A percentile compares a stretch with the other conserved stretches of the same genome.
These are phyloP conservation scores for Thuidium tamariscinum DNA, from an alignment of 225 moss, liverwort and hornwort species.

Conservation along the genomic window DNA sequence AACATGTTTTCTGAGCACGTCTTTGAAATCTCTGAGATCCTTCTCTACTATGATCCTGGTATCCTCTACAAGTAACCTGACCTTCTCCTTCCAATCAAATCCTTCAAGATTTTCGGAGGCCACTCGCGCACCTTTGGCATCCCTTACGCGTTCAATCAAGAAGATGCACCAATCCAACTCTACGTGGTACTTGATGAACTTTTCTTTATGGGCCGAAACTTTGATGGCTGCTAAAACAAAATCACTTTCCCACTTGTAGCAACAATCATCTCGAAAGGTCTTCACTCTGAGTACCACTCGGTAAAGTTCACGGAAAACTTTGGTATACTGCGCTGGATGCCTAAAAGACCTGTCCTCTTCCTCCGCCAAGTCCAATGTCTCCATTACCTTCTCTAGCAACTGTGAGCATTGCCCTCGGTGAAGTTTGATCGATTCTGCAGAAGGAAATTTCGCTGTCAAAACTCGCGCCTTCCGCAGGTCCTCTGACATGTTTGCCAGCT, in stretches of 20 bases:
- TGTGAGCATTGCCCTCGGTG: not conserved
- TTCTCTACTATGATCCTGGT: not conserved
- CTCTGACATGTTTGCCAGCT: not conserved
- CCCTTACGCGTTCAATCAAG: not conserved
- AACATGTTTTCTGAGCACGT: not conserved
- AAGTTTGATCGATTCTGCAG: not conserved
- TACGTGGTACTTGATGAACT: not conserved
- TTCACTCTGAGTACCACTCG: not conserved
- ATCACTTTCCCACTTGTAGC: not conserved
- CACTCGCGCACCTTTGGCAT: not conserved
- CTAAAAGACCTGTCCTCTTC: not conserved
- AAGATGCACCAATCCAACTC: not conserved
- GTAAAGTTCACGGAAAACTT: not conserved
- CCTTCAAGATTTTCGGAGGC: too few species aligned
- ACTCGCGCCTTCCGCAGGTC: not conserved
- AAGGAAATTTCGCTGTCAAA: not conserved
- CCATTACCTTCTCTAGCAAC: not conserved
- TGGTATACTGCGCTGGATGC: not conserved
- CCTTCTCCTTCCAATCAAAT: not conserved
- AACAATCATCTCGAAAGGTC: not conserved
- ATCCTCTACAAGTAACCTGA: not conserved
- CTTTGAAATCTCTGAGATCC: not conserved
- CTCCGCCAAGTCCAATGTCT: not conserved
- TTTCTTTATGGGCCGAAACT: not conserved
- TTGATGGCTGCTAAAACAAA: not conserved